Base-by-base conservation (phyloP, 208 protist species). In the Leishmania guyanensis region DNA sequence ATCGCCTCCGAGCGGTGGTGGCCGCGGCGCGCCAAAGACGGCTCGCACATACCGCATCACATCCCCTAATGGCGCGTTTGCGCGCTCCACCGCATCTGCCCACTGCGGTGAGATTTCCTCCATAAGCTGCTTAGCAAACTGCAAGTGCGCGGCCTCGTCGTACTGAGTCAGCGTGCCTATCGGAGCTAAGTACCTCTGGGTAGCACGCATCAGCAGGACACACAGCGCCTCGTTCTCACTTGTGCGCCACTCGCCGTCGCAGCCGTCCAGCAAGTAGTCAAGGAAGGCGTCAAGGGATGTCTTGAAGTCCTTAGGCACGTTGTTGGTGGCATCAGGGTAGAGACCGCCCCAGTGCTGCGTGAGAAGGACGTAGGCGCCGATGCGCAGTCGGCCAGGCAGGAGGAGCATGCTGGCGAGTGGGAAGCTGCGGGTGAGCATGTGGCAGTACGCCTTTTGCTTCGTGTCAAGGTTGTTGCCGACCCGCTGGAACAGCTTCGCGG, bases 351-450 rank as follows among this genome's bases (percentile, higher is more conserved):
- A 92, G 81, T 85, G 82, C 26, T 46, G 69, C 51, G 58, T 39
- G 26, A 81, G 78, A 8, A 92, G 75, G 6, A 85, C 46, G 76
- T 85, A 88, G 26, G 79, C 75, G 17, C 86, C 90, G 48, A 93
- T 81, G 72, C 88, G 82, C 84, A 91, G 81, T 2, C 90, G 70
- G 17, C 72, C 77, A 26, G 88, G 89, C 29, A 92, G 66, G 33
- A 90, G 66, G 53, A 95, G 79, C 46, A 81, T 77, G 14, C 58
- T 60, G 4, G 90, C 85, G 75, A 84, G 53, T 16, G 87, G 84
- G 71, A 94, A 79, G 71, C 87, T 91, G 62, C 84, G 75, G 5
- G 83, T 88, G 17, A 93, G 80, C 80, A 94, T 87, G 36, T 83
- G 66, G 75, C 87, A 90, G 82, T 92, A 93, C 33, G 65, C 65